A percentile compares a stretch with the other conserved stretches of the same genome.
These are phyloP conservation scores for Neofusicoccum ribis DNA, from an alignment of 2,329 filamentous ascomycete genomes.

Conservation along the genomic window DNA sequence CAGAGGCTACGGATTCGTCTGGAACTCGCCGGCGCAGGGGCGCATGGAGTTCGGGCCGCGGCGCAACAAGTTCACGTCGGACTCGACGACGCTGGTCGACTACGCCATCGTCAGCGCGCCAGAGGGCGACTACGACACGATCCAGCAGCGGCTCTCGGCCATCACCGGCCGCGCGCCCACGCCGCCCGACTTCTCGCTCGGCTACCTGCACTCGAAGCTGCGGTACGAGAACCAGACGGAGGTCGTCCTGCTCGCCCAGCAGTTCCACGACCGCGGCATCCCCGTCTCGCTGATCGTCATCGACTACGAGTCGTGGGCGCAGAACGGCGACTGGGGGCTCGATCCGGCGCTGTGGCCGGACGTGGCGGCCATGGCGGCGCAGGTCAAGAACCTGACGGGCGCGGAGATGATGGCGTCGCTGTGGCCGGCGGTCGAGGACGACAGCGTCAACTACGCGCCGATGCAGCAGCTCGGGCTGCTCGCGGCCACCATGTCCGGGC, in stretches of 20 bases:
- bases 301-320: conserved; percentile 34
- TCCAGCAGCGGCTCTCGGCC: conserved; percentile 29
- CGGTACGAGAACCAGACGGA: conserved; percentile 35
- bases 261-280: conserved; percentile 31
- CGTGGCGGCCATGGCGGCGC: conserved; percentile 28
- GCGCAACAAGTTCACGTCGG: conserved; percentile 29
- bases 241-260: conserved; percentile 30
- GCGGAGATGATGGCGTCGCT: conserved; percentile 37
- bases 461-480: conserved; percentile 31
- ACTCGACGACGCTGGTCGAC: conserved; percentile 32
- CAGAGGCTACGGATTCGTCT: conserved; percentile 33
- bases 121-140: conserved; percentile 31
- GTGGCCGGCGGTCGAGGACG: conserved; percentile 33
- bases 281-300: conserved; percentile 35
- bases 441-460: conserved; percentile 29
- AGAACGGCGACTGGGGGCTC: conserved; percentile 33
- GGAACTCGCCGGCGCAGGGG: conserved; percentile 32
- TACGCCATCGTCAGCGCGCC: conserved; percentile 32
- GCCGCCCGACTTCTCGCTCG: conserved; percentile 32
- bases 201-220: conserved; percentile 34
- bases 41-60: conserved; percentile 32
- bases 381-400: conserved; percentile 33
- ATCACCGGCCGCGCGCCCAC: conserved; percentile 31
- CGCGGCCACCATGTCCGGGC: conserved; percentile 29
- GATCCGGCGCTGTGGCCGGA: conserved; percentile 33